Percentiles rank a stretch among this genome's conserved stretches.
Conservation (phyloP, 1,284 basidiomycete species). For the Ustilago lituana region DNA sequence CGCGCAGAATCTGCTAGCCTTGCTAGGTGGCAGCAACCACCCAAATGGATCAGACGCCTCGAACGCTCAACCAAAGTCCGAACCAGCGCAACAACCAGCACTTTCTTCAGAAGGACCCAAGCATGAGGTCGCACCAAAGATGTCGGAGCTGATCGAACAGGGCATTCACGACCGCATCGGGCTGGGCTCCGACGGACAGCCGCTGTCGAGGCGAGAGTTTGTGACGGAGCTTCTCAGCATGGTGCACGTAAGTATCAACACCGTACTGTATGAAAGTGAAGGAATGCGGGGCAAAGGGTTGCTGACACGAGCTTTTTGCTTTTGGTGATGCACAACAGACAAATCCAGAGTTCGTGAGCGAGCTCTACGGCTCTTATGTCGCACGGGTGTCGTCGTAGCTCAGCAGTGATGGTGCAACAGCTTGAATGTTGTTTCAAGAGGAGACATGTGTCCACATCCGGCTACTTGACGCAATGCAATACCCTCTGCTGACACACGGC, state of each 20-base stretch:
- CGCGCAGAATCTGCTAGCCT: conserved; percentile 21
- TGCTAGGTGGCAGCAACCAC: conserved; percentile 14
- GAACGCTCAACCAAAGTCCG: too few species aligned
- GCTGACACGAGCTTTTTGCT: too few species aligned
- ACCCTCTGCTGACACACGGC: too few species aligned
- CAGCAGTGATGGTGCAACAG: too few species aligned
- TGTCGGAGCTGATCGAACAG: conserved; percentile 69
- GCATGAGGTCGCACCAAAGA: conserved; percentile 61
- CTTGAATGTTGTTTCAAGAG: too few species aligned
- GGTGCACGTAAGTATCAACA: conserved; percentile 74
- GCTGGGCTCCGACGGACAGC: conserved; percentile 61
- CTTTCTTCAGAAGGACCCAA: background rate
- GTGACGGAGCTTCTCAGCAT: conserved; percentile 75
- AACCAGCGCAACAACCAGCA: background rate
- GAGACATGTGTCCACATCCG: too few species aligned
- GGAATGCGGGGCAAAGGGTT: too few species aligned
- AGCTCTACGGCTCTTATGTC: conserved; percentile 51
- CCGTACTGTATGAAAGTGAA: too few species aligned
- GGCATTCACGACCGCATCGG: conserved; percentile 68
- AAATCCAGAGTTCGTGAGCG: conserved; percentile 53
- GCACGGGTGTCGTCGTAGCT: conserved; percentile 11
- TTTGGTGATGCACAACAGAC: conserved; percentile 45
- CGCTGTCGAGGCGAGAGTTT: conserved; percentile 73
- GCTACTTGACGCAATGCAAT: too few species aligned
- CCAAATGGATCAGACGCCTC: too few species aligned